A percentile compares a stretch with the other conserved stretches of the same genome.
Evolutionary conservation across 108 stramenopile species (phyloP).

Genomic region (Chaetoceros muelleri): DNA sequence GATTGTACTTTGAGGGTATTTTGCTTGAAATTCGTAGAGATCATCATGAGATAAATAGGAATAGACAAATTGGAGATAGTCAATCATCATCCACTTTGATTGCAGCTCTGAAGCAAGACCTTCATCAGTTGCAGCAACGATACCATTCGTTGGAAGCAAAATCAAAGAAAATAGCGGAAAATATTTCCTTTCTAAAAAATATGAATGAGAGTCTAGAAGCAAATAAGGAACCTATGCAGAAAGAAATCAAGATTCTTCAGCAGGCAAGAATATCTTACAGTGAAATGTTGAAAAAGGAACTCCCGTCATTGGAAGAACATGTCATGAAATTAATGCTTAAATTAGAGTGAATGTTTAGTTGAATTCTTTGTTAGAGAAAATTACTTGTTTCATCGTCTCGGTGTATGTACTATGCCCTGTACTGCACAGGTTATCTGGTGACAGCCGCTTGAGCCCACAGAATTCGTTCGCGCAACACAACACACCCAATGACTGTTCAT

Average conservation of each 20-base stretch:
- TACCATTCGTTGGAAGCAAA: constrained; percentile 38
- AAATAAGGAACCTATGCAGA: constrained; percentile 44
- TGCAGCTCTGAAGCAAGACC: constrained; percentile 64
- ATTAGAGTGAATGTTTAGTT: constrained; percentile 18
- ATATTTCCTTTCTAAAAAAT: constrained; percentile 49
- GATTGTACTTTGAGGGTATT: constrained; percentile 76
- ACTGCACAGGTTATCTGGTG: too few relatives aligned
- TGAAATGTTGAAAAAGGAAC: constrained; percentile 25
- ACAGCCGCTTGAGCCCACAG: too few relatives aligned
- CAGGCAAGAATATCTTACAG: constrained; percentile 28
- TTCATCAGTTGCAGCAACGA: constrained; percentile 58
- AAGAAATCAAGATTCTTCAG: constrained; percentile 44
- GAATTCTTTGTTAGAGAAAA: too few relatives aligned
- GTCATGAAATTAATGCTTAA: constrained; percentile 55
- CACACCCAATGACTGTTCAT: too few relatives aligned
- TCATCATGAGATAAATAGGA: constrained; percentile 15
- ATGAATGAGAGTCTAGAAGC: constrained; percentile 72
- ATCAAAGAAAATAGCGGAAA: constrained; percentile 39
- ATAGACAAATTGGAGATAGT: neutral
- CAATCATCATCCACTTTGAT: constrained; percentile 40
- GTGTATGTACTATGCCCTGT: too few relatives aligned
- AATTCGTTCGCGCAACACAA: too few relatives aligned
- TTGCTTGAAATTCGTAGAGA: constrained; percentile 62
- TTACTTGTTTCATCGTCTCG: too few relatives aligned
- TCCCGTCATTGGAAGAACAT: constrained; percentile 59